phyloP scores from a whole-genome alignment of 2,329 filamentous ascomycete genomes.

The Fusarium newnesense region DNA sequence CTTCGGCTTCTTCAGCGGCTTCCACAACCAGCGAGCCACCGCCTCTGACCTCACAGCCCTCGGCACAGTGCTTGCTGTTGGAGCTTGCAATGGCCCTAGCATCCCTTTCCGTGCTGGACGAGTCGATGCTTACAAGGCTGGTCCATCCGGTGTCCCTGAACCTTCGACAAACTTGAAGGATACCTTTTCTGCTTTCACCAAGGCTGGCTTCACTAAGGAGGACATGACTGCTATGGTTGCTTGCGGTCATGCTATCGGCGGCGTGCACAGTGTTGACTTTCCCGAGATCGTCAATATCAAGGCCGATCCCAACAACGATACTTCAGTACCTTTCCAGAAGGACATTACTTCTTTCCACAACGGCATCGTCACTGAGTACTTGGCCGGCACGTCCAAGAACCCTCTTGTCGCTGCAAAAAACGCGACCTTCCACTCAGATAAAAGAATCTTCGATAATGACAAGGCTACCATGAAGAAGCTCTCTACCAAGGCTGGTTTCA shows the following conservation, averaged over 20 bases:
- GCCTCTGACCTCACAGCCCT: conserved; percentile 49
- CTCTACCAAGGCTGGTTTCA: conserved; percentile 47
- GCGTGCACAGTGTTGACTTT: conserved; percentile 57
- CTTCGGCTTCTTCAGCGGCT: conserved; percentile 47
- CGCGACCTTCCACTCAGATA: conserved; percentile 53
- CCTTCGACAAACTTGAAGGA: conserved; percentile 43
- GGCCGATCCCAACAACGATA: conserved; percentile 35
- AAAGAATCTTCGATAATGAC: conserved; percentile 56
- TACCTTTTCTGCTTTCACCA: conserved; percentile 44
- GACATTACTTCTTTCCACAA: conserved; percentile 56
- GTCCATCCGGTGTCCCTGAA: conserved; percentile 46
- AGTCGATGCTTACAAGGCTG: conserved; percentile 46
- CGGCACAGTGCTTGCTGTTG: conserved; percentile 48
- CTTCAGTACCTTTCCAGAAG: conserved; percentile 48
- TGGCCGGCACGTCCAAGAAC: conserved; percentile 54
- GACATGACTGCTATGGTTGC: conserved; percentile 52
- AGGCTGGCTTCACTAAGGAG: conserved; percentile 45
- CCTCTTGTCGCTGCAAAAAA: conserved; percentile 55
- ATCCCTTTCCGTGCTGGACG: conserved; percentile 47
- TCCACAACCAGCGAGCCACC: conserved; percentile 10
- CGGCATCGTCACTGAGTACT: conserved; percentile 55
- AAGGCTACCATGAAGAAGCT: conserved; percentile 56
- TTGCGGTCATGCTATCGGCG: conserved; percentile 51
- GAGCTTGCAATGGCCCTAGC: conserved; percentile 50
- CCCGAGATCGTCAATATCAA: conserved; percentile 49